phyloP scores from a whole-genome alignment of 305 asterid species.

The Plantago coronopus region DNA sequence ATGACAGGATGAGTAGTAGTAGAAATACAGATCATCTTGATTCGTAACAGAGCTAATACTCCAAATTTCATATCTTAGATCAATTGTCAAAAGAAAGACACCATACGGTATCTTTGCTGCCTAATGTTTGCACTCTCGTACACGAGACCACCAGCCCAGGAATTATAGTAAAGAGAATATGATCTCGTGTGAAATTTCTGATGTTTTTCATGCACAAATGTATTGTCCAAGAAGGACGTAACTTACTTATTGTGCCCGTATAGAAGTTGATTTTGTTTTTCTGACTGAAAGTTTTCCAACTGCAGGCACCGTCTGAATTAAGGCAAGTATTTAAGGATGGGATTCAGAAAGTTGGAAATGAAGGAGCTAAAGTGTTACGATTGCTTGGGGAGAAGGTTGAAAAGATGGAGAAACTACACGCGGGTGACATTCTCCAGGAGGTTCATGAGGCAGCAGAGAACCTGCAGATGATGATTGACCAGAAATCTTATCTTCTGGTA shows the following conservation, averaged over 20 bases:
- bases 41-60: background rate
- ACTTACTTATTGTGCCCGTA: too few species aligned
- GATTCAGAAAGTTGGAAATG: constrained; percentile 72
- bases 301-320: constrained; percentile 78
- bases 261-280: background rate
- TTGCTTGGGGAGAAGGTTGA: constrained; percentile 75
- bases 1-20: background rate
- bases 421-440: constrained; percentile 50
- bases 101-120: background rate
- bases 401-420: constrained; percentile 78
- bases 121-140: too few species aligned
- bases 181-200: too few species aligned
- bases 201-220: too few species aligned
- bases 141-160: too few species aligned
- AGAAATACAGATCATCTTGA: background rate
- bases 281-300: background rate
- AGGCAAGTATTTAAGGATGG: constrained; percentile 63
- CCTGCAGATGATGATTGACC: constrained; percentile 71
- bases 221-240: too few species aligned
- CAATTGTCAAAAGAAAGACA: too few species aligned
- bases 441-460: constrained; percentile 88
- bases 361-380: constrained; percentile 71
- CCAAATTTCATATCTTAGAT: too few species aligned
- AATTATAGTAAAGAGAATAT: too few species aligned
- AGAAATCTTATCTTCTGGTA: constrained; percentile 77